Percentiles rank a stretch among this genome's conserved stretches.
These are phyloP conservation scores for Vitis hybrid DNA, from an alignment of 177 flowering plant genomes.

Conservation along the genomic window DNA sequence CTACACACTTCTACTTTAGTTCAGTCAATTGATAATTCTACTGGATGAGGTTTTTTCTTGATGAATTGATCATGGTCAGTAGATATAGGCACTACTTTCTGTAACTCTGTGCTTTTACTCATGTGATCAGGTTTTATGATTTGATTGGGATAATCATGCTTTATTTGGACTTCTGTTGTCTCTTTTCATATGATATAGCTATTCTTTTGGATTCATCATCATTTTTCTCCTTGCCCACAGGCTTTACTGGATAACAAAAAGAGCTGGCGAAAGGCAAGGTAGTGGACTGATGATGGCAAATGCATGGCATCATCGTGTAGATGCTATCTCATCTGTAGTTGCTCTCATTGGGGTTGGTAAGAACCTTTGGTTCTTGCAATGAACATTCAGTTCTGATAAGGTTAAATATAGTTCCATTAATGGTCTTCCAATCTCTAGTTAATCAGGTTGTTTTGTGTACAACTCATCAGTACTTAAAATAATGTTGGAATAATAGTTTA, in stretches of 20 bases:
- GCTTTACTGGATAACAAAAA: constrained; percentile 89
- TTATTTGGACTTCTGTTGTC: not conserved
- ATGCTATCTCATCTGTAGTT: constrained; percentile 93
- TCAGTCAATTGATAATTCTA: too few relatives aligned
- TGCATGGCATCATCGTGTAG: constrained; percentile 99
- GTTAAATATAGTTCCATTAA: not conserved
- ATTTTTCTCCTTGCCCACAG: constrained; percentile 28
- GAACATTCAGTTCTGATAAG: not conserved
- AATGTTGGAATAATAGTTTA: too few relatives aligned
- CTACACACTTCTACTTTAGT: too few relatives aligned
- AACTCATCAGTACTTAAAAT: not conserved
- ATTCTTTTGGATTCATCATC: not conserved
- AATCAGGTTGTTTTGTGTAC: not conserved
- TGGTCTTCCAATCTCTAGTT: not conserved
- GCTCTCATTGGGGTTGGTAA: constrained; percentile 98
- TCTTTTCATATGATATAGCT: not conserved
- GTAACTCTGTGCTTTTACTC: not conserved
- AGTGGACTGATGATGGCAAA: constrained; percentile 96
- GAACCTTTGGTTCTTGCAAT: constrained; percentile 17
- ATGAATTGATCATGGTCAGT: too few relatives aligned
- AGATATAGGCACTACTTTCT: too few relatives aligned
- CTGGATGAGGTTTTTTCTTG: too few relatives aligned
- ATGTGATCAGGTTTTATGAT: not conserved
- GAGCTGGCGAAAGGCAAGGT: constrained; percentile 85
- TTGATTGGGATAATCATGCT: not conserved